These are phyloP conservation scores for Amanita polypyramis DNA, from an alignment of 768 basidiomycete species.

Conservation along the genomic window DNA sequence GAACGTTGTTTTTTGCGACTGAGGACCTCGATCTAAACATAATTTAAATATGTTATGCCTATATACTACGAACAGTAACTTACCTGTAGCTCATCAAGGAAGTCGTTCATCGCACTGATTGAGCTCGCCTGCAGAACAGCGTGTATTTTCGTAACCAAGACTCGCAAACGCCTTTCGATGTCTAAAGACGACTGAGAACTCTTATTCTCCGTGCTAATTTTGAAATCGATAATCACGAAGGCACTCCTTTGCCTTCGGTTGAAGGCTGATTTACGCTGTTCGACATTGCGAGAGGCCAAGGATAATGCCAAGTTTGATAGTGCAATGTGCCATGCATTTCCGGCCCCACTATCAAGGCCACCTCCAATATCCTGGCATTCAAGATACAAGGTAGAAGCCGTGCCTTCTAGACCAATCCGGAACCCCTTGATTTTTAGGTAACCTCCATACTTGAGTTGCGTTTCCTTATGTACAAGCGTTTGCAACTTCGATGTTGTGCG, in stretches of 20 bases:
- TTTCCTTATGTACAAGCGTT: constrained; percentile 10
- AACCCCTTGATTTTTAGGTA: constrained; percentile 71
- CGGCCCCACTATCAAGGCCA: constrained; percentile 35
- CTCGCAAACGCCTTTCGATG: constrained; percentile 23
- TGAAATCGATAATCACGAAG: constrained; percentile 75
- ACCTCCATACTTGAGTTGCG: constrained; percentile 30
- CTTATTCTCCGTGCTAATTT: constrained; percentile 22
- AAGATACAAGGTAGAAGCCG: constrained; percentile 60
- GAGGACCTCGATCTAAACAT: constrained; percentile 62
- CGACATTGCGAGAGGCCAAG: constrained; percentile 47
- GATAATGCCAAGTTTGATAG: constrained; percentile 77
- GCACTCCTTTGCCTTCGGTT: constrained; percentile 62
- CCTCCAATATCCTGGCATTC: constrained; percentile 72
- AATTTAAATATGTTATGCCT: not conserved
- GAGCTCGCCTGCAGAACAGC: constrained; percentile 94
- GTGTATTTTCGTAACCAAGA: constrained; percentile 68
- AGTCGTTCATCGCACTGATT: constrained; percentile 83
- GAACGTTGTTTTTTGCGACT: constrained; percentile 67
- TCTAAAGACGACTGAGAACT: constrained; percentile 17
- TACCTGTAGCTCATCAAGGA: constrained; percentile 79
- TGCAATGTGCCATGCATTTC: constrained; percentile 54
- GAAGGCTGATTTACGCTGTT: constrained; percentile 28
- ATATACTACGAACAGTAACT: constrained; percentile 4
- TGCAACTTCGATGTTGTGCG: constrained; percentile 13
- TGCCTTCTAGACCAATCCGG: constrained; percentile 66